Conservation (phyloP, 2,329 filamentous ascomycete genomes). For the Clonostachys rosea region DNA sequence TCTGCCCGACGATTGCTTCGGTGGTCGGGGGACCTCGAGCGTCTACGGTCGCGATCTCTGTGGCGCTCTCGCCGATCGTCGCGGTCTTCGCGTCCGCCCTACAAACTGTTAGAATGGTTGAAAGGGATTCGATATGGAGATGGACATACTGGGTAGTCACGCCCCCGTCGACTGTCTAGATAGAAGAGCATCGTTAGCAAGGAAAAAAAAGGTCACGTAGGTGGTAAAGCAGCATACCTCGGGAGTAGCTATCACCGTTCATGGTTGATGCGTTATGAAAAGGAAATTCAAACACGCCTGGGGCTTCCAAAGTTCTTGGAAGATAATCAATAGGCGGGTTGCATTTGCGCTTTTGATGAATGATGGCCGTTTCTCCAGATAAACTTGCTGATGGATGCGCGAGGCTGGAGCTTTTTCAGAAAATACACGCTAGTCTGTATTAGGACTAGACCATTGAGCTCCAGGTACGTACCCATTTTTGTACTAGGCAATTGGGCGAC, state of each 20-base stretch:
- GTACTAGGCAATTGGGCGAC: too few species aligned
- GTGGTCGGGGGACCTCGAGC: slow-evolving; percentile 83
- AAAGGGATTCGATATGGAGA: background rate
- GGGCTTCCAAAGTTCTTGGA: slow-evolving; percentile 4
- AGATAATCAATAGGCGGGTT: slow-evolving; percentile 4
- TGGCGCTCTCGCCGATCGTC: slow-evolving; percentile 31
- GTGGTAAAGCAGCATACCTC: slow-evolving; percentile 50
- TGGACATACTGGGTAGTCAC: slow-evolving; percentile 49
- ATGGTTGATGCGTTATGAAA: slow-evolving; percentile 39
- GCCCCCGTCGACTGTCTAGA: slow-evolving; percentile 45
- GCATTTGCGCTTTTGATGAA: slow-evolving; percentile 5
- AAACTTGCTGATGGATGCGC: background rate
- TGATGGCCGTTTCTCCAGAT: background rate
- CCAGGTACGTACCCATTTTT: background rate
- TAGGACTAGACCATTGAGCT: background rate
- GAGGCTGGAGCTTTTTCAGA: slow-evolving; percentile 8
- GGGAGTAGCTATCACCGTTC: slow-evolving; percentile 83
- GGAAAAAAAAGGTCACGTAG: slow-evolving; percentile 20
- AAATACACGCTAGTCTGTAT: background rate
- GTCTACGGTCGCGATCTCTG: slow-evolving; percentile 56
- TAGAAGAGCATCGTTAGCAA: slow-evolving; percentile 11
- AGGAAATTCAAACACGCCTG: slow-evolving; percentile 3
- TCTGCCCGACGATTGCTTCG: slow-evolving; percentile 65
- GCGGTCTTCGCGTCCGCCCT: slow-evolving; percentile 14
- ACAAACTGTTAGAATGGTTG: background rate